phyloP scores from a whole-genome alignment of 2,329 filamentous ascomycete genomes.

The Ophiostoma himal-ulmi region DNA sequence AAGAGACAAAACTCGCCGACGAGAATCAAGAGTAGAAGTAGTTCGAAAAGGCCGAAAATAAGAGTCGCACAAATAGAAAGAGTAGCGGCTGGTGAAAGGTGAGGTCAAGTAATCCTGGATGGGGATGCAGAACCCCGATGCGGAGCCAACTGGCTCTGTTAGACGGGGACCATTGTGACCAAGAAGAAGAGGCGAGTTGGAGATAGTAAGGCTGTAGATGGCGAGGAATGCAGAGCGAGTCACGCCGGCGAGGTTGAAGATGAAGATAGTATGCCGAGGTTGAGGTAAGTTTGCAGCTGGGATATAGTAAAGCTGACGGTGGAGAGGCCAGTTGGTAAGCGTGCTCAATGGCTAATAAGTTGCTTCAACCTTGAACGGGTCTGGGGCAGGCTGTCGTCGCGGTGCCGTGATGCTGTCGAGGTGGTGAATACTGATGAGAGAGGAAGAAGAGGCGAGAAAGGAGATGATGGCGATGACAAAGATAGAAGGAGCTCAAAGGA shows the following conservation, averaged over 20 bases:
- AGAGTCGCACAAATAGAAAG: background rate
- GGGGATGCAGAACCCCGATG: slow-evolving; percentile 7
- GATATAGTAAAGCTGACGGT: background rate
- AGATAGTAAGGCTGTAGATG: background rate
- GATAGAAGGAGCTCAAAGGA: background rate
- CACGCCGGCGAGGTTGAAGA: background rate
- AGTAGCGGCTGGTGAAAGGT: background rate
- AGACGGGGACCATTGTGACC: slow-evolving; percentile 18
- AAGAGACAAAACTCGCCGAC: background rate
- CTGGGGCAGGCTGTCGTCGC: background rate
- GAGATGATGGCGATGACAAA: background rate
- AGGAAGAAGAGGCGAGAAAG: background rate
- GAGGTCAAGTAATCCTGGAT: background rate
- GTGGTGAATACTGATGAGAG: background rate
- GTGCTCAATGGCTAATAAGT: background rate
- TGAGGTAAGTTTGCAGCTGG: background rate
- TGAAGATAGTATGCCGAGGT: background rate
- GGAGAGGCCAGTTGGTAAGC: background rate
- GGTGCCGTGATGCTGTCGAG: background rate
- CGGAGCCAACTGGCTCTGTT: slow-evolving; percentile 20
- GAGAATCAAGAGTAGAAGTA: background rate
- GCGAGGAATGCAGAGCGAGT: background rate
- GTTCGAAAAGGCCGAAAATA: background rate
- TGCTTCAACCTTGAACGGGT: background rate
- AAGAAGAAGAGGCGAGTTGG: background rate